Conservation (phyloP, 345 rosid genomes). For the Arabidopsis suecica region DNA sequence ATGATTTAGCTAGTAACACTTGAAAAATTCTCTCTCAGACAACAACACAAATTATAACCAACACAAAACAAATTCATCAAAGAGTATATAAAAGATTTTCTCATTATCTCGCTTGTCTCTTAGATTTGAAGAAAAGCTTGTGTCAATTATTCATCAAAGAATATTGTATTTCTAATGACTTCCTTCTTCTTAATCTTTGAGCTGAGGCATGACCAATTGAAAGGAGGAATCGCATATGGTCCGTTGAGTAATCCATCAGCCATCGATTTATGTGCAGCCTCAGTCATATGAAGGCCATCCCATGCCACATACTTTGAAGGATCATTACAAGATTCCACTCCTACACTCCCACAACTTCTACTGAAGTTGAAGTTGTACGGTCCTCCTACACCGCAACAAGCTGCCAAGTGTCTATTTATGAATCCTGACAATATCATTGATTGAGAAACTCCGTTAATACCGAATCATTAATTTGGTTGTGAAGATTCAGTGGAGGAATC, state of each 20-base stretch:
- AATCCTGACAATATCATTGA: slow-evolving; percentile 32
- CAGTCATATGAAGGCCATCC: slow-evolving; percentile 51
- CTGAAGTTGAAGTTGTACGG: slow-evolving; percentile 43
- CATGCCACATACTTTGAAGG: slow-evolving; percentile 51
- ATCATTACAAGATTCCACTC: slow-evolving; percentile 29
- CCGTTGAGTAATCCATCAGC: slow-evolving; percentile 37
- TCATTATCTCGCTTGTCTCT: too few species aligned
- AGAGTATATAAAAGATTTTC: too few species aligned
- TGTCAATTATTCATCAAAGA: background rate
- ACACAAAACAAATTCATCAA: too few species aligned
- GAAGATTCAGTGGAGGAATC: background rate
- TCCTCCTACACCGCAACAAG: slow-evolving; percentile 52
- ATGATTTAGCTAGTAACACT: too few species aligned
- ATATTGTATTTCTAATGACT: background rate
- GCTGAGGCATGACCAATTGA: slow-evolving; percentile 33
- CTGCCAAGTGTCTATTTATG: slow-evolving; percentile 14
- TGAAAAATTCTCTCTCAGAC: too few species aligned
- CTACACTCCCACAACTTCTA: slow-evolving; percentile 25
- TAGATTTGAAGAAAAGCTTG: background rate
- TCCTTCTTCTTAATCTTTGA: background rate
- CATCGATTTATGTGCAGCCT: slow-evolving; percentile 35
- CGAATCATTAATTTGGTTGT: background rate
- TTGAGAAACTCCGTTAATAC: background rate
- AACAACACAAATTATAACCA: too few species aligned
- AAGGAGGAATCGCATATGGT: slow-evolving; percentile 25